Conservation (phyloP, 345 rosid species). For the Geranium rotundifolium region DNA sequence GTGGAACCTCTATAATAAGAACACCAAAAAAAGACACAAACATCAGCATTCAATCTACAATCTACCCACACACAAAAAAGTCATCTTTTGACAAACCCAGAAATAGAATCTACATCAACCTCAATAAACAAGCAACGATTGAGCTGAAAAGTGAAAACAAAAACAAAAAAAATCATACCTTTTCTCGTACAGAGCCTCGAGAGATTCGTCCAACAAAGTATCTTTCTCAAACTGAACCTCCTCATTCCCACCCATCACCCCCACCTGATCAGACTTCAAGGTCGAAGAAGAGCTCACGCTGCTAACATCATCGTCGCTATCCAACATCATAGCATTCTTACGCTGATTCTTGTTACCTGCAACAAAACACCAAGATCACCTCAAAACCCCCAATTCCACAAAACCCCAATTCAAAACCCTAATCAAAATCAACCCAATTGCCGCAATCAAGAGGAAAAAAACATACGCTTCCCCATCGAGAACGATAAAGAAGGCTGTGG, state of each 20-base stretch:
- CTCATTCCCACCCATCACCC: conserved; percentile 32
- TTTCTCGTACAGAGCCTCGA: conserved; percentile 76
- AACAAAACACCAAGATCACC: too few relatives aligned
- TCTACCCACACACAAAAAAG: too few relatives aligned
- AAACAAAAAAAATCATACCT: conserved; percentile 26
- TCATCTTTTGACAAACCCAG: too few relatives aligned
- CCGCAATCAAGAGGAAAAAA: not conserved
- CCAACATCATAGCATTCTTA: not conserved
- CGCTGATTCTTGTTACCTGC: too few relatives aligned
- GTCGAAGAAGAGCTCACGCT: conserved; percentile 74
- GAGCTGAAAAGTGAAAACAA: not conserved
- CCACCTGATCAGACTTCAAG: conserved; percentile 39
- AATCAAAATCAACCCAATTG: not conserved
- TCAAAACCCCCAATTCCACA: too few relatives aligned
- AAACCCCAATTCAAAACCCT: too few relatives aligned
- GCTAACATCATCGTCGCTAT: conserved; percentile 66
- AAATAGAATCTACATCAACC: too few relatives aligned
- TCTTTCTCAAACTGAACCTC: conserved; percentile 59
- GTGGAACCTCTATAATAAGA: too few relatives aligned
- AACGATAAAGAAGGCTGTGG: not conserved
- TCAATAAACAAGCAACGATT: too few relatives aligned
- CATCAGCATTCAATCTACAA: too few relatives aligned
- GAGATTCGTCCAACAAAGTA: conserved; percentile 57
- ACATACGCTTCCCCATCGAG: not conserved
- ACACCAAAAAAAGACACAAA: too few relatives aligned